Conservation (phyloP, 495 filamentous ascomycete species). For the Beverwykella pulmonaria region DNA sequence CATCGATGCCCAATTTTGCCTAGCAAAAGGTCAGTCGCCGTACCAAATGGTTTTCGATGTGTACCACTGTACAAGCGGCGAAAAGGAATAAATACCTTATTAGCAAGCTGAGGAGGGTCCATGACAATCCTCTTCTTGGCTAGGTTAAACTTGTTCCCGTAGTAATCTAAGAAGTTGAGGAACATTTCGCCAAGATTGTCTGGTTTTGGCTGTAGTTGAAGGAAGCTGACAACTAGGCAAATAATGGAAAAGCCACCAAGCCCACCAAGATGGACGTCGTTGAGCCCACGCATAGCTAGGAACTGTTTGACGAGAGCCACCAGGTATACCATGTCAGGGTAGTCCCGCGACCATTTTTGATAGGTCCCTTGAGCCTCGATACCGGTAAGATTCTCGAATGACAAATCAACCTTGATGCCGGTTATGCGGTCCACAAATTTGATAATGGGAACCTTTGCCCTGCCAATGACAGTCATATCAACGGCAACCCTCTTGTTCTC, state of each 20-base stretch:
- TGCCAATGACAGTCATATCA: slow-evolving; percentile 62
- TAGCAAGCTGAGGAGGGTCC: slow-evolving; percentile 67
- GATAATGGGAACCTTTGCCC: slow-evolving; percentile 87
- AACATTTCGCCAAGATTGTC: slow-evolving; percentile 74
- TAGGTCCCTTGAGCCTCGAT: slow-evolving; percentile 78
- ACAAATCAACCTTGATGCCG: slow-evolving; percentile 80
- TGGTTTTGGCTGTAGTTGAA: slow-evolving; percentile 58
- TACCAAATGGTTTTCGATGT: not conserved
- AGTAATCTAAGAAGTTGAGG: slow-evolving; percentile 84
- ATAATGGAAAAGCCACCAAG: slow-evolving; percentile 94
- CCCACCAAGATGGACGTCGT: slow-evolving; percentile 86
- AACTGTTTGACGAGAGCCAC: slow-evolving; percentile 91
- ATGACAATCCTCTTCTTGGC: slow-evolving; percentile 68
- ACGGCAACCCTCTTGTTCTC: slow-evolving; percentile 52
- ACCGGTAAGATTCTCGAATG: slow-evolving; percentile 88
- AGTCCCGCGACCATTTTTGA: slow-evolving; percentile 71
- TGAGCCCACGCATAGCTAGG: slow-evolving; percentile 80
- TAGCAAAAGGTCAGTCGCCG: slow-evolving; percentile 5
- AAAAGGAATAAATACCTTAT: slow-evolving; percentile 61
- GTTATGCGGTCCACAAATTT: slow-evolving; percentile 80
- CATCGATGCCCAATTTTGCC: slow-evolving; percentile 18
- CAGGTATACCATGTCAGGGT: slow-evolving; percentile 79
- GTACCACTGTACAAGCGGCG: too few relatives aligned
- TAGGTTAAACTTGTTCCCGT: slow-evolving; percentile 77
- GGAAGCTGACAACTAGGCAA: slow-evolving; percentile 84